Evolutionary conservation across 352 stramenopile genomes (phyloP).

Genomic region (Globisporangium echinulatum): DNA sequence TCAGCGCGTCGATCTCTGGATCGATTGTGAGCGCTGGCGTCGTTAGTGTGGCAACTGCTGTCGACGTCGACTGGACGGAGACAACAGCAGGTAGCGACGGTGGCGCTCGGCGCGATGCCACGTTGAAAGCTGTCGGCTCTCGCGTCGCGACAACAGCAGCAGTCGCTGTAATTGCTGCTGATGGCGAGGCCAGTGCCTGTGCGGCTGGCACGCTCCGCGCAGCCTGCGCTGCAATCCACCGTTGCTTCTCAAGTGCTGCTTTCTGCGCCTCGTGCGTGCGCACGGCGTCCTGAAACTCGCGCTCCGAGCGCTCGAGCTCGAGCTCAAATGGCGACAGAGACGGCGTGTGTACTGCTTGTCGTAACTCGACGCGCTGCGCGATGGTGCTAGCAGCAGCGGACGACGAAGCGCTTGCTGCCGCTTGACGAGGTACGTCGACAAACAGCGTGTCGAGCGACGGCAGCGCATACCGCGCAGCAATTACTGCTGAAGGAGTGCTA

Average conservation of each 20-base stretch:
- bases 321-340: constrained; percentile 26
- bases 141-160: no score
- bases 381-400: background rate
- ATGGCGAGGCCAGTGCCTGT: background rate
- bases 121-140: no score
- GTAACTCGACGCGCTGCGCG: constrained; percentile 6
- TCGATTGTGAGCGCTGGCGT: constrained; percentile 10
- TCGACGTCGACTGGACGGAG: background rate
- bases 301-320: constrained; percentile 40
- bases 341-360: no score
- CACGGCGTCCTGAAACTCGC: constrained; percentile 33
- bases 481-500: no score
- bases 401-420: no score
- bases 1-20: constrained; percentile 31
- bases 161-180: no score
- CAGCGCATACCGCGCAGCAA: background rate
- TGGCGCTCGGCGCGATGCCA: background rate
- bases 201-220: background rate
- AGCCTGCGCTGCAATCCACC: constrained; percentile 12
- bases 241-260: constrained; percentile 29
- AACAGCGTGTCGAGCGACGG: constrained; percentile 1
- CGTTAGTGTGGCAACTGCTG: background rate
- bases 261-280: constrained; percentile 33
- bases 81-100: background rate
- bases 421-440: background rate